Evolutionary conservation across 192 early-diverging fungal genomes (phyloP).

Genomic region (Entophlyctis luteolus): DNA sequence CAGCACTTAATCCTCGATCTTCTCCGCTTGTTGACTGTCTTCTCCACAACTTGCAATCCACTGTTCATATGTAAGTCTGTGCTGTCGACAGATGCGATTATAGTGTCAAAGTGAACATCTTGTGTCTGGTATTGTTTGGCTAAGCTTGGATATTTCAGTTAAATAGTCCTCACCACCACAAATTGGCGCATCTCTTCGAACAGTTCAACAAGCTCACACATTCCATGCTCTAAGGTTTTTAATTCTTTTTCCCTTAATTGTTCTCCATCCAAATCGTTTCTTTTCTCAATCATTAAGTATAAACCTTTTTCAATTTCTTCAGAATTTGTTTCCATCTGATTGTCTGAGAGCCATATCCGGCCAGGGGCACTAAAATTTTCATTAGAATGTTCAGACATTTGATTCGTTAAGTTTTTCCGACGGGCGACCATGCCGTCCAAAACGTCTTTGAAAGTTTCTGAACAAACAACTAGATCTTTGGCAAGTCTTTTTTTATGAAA

Average conservation of each 20-base stretch:
- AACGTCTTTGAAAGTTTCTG: not conserved
- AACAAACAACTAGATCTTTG: not conserved
- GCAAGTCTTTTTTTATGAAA: not conserved
- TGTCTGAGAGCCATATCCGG: too few species aligned
- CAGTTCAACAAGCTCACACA: conserved; percentile 10
- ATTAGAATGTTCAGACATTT: not conserved
- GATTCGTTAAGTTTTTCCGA: too few species aligned
- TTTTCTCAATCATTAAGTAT: not conserved
- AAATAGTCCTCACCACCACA: not conserved
- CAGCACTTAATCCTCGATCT: conserved; percentile 12
- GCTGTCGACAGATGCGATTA: conserved; percentile 6
- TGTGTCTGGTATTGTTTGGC: not conserved
- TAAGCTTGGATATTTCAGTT: not conserved
- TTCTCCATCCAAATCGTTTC: not conserved
- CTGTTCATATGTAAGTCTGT: not conserved
- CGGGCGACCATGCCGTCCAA: not conserved
- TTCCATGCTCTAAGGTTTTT: conserved; percentile 4
- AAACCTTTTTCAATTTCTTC: not conserved
- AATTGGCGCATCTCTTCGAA: conserved; percentile 8
- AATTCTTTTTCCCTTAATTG: not conserved
- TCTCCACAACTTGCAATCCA: not conserved
- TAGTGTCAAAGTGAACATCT: conserved; percentile 2
- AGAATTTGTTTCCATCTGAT: too few species aligned
- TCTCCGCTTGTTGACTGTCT: not conserved
- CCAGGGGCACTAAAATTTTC: not conserved